phyloP scores from a whole-genome alignment of 2,329 filamentous ascomycete genomes.

The Apiospora sp. region DNA sequence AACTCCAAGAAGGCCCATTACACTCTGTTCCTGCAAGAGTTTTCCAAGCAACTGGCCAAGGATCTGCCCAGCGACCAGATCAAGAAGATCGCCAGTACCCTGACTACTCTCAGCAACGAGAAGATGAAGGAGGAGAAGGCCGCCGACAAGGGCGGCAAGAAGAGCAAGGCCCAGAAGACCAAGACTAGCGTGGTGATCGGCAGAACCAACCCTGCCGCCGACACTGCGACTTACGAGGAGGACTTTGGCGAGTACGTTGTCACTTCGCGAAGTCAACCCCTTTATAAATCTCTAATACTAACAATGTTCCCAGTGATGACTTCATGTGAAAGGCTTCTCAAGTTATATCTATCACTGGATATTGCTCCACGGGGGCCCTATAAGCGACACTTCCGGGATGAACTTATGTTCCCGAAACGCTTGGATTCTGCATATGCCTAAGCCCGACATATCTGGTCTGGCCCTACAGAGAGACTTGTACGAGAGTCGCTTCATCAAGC shows the following conservation, averaged over 20 bases:
- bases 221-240: constrained; percentile 82
- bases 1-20: constrained; percentile 93
- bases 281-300: constrained; percentile 28
- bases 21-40: constrained; percentile 87
- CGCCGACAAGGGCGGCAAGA: constrained; percentile 93
- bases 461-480: constrained; percentile 16
- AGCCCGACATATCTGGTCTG: constrained; percentile 1
- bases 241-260: constrained; percentile 84
- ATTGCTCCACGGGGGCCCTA: constrained; percentile 9
- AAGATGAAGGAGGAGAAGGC: constrained; percentile 99
- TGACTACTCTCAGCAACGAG: constrained; percentile 95
- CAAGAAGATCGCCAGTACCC: constrained; percentile 88
- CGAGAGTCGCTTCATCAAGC: constrained; percentile 9
- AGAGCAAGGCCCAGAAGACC: constrained; percentile 90
- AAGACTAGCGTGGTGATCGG: constrained; percentile 82
- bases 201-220: constrained; percentile 67
- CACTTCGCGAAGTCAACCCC: background rate
- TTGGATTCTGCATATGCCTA: constrained; percentile 14
- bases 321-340: constrained; percentile 68
- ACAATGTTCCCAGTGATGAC: constrained; percentile 62
- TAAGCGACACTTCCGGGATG: constrained; percentile 9
- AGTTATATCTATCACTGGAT: background rate
- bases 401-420: constrained; percentile 6
- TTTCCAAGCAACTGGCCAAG: constrained; percentile 85
- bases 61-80: constrained; percentile 92